Conservation (phyloP, 306 rosid genomes). For the Castanopsis chinensis region DNA sequence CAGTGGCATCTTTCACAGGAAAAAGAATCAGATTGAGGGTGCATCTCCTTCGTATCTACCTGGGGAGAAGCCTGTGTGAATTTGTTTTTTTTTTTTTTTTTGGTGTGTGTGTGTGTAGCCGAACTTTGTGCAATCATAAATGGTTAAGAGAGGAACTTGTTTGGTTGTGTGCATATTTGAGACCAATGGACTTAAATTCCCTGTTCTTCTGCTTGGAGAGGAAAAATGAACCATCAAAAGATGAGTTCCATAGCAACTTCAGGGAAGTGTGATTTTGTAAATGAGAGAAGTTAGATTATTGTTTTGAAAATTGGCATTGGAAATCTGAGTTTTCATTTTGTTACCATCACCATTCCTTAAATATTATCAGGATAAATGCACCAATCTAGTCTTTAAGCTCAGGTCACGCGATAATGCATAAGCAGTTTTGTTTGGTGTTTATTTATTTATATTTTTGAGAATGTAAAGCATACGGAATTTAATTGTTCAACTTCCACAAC, state of each 20-base stretch:
- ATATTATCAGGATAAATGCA: neutral
- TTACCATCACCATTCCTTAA: neutral
- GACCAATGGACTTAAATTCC: constrained; percentile 29
- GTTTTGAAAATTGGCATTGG: constrained; percentile 6
- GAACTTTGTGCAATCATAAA: constrained; percentile 31
- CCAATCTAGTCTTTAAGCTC: neutral
- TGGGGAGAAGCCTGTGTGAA: constrained; percentile 68
- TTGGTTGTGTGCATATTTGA: constrained; percentile 58
- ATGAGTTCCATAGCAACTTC: constrained; percentile 38
- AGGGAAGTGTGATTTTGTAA: constrained; percentile 44
- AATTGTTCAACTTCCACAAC: too few relatives aligned
- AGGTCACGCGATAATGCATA: too few relatives aligned
- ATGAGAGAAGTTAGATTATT: constrained; percentile 38
- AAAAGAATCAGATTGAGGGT: constrained; percentile 79
- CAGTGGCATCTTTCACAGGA: constrained; percentile 70
- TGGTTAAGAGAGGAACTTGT: constrained; percentile 44
- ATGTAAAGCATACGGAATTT: too few relatives aligned
- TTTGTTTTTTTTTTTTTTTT: constrained; percentile 10
- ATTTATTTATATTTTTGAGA: too few relatives aligned
- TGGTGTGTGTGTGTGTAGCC: constrained; percentile 6
- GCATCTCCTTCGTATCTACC: constrained; percentile 92
- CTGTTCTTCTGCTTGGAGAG: constrained; percentile 30
- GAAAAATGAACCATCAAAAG: constrained; percentile 25
- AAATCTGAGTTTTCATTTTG: neutral
- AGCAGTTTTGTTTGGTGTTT: too few relatives aligned